Conservation (phyloP, 2,329 filamentous ascomycete species). For the Diplodia seriata region DNA sequence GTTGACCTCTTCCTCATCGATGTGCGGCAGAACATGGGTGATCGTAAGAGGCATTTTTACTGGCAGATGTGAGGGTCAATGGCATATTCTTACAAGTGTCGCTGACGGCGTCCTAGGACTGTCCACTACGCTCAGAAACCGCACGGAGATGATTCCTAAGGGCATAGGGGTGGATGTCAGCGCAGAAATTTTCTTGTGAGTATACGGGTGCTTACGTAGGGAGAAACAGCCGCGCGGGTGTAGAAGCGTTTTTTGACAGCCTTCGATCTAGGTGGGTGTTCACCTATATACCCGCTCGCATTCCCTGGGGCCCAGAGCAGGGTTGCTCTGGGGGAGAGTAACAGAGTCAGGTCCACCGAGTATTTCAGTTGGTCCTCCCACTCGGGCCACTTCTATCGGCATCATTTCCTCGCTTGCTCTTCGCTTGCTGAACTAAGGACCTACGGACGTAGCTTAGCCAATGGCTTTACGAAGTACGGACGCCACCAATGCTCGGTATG, state of each 20-base stretch:
- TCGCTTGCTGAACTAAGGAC: conserved; percentile 11
- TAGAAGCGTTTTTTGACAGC: not conserved
- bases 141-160: not conserved
- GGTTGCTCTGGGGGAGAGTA: not conserved
- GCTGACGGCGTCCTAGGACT: conserved; percentile 6
- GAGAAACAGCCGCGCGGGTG: not conserved
- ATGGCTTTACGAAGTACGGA: not conserved
- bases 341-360: not conserved
- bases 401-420: not conserved
- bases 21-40: conserved; percentile 31
- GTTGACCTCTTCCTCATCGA: conserved; percentile 26
- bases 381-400: not conserved
- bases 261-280: not conserved
- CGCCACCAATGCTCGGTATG: conserved; percentile 21
- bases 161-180: not conserved
- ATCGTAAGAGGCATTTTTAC: conserved; percentile 29
- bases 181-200: not conserved
- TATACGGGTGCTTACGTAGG: not conserved
- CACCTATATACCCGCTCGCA: not conserved
- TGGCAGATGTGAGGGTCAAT: conserved; percentile 20
- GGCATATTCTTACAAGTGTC: not conserved
- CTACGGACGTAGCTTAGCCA: not conserved
- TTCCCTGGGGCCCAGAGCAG: not conserved
- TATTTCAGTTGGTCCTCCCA: not conserved
- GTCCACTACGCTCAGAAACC: conserved; percentile 16